These are phyloP conservation scores for Pythium diclinum DNA, from an alignment of 352 stramenopile species.

Conservation along the genomic window DNA sequence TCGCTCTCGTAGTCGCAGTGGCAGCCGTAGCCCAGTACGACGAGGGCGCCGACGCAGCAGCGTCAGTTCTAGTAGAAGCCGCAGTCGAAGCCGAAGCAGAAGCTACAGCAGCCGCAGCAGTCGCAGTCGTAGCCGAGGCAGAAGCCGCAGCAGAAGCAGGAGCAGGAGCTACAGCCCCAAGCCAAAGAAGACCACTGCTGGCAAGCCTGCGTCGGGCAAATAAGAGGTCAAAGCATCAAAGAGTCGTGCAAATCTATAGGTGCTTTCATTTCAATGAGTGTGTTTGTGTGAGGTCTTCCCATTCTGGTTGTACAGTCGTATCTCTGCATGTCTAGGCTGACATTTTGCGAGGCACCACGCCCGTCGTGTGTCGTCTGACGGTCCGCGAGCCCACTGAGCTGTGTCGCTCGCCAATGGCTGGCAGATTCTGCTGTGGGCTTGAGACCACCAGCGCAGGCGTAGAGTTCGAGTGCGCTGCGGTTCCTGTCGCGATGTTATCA, in stretches of 20 bases:
- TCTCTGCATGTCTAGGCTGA: slow-evolving; percentile 9
- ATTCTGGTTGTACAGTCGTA: neutral
- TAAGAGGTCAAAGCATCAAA: neutral
- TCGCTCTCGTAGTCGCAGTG: slow-evolving; percentile 32
- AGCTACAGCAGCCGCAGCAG: slow-evolving; percentile 25
- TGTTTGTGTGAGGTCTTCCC: neutral
- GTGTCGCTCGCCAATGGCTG: slow-evolving; percentile 7
- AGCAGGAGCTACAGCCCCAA: slow-evolving; percentile 22
- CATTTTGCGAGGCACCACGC: slow-evolving; percentile 14
- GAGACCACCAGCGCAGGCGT: neutral
- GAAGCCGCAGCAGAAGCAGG: slow-evolving; percentile 23
- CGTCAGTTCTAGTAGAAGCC: slow-evolving; percentile 23
- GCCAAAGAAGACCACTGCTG: slow-evolving; percentile 18
- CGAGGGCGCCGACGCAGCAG: neutral
- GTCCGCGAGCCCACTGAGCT: slow-evolving; percentile 8
- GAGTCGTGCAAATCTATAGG: neutral
- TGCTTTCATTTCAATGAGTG: neutral
- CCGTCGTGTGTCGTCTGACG: slow-evolving; percentile 8
- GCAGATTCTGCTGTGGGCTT: neutral
- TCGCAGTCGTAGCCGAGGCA: slow-evolving; percentile 20
- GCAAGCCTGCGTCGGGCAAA: neutral
- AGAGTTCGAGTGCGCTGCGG: neutral
- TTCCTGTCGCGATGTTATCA: neutral
- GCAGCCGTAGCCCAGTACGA: slow-evolving; percentile 14
- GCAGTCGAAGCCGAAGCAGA: slow-evolving; percentile 28